Percentiles rank a stretch among this genome's conserved stretches.
phyloP scores from a whole-genome alignment of 805 yeast genomes.

The Millerozyma miso region DNA sequence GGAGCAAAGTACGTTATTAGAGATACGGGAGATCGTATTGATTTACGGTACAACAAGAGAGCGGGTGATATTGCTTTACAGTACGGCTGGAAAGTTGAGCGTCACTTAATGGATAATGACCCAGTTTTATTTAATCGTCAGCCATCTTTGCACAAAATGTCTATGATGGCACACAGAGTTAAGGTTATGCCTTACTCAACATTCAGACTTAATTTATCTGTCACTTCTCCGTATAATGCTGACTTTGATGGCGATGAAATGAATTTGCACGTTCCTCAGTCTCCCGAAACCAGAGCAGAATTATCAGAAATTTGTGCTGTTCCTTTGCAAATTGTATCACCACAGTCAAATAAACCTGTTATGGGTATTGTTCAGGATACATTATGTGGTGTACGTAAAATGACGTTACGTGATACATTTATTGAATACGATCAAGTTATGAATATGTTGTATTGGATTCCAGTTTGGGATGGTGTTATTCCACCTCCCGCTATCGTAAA shows the following conservation, averaged over 20 bases:
- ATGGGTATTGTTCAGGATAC: constrained; percentile 99
- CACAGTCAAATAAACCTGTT: constrained; percentile 97
- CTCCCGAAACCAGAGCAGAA: constrained; percentile 97
- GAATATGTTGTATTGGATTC: constrained; percentile 97
- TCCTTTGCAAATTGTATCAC: constrained; percentile 95
- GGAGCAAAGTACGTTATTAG: constrained; percentile 98
- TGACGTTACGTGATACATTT: constrained; percentile 87
- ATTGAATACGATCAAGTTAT: constrained; percentile 90
- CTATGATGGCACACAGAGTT: constrained; percentile 99
- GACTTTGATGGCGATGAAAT: constrained; percentile 99
- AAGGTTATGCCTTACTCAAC: constrained; percentile 99
- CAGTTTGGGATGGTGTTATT: constrained; percentile 96
- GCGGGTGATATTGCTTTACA: constrained; percentile 98
- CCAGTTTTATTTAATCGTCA: constrained; percentile 98
- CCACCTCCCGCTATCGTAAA: constrained; percentile 93
- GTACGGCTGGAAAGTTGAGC: constrained; percentile 98
- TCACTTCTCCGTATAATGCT: constrained; percentile 98
- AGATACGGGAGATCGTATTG: constrained; percentile 98
- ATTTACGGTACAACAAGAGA: constrained; percentile 91
- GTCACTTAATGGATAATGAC: constrained; percentile 96
- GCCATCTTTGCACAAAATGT: constrained; percentile 98
- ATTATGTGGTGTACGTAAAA: constrained; percentile 91
- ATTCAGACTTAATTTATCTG: constrained; percentile 92
- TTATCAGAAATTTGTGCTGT: constrained; percentile 93
- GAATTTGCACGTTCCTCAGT: constrained; percentile 99